Percentiles rank a stretch among this genome's conserved stretches.
Conservation (phyloP, 306 rosid species). For the Castanospermum australe region DNA sequence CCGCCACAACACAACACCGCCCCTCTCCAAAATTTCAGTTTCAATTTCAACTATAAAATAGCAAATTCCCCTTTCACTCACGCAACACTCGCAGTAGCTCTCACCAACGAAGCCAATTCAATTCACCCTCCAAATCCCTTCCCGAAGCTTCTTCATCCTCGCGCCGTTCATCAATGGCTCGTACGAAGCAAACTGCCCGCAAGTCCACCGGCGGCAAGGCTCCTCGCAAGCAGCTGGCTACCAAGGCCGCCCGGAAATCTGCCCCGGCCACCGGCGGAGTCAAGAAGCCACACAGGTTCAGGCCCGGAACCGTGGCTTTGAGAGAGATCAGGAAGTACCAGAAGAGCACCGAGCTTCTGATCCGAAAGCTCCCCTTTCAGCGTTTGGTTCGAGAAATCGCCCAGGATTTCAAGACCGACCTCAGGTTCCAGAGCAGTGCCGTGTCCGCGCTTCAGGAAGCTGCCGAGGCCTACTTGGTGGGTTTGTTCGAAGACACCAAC, state of each 20-base stretch:
- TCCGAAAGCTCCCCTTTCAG: slow-evolving; percentile 40
- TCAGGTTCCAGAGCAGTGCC: slow-evolving; percentile 45
- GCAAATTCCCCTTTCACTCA: not conserved
- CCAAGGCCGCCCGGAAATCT: slow-evolving; percentile 40
- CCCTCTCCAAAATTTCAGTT: slow-evolving; percentile 7
- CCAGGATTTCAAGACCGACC: slow-evolving; percentile 45
- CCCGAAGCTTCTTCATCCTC: not conserved
- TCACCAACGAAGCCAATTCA: no score
- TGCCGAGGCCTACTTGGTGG: slow-evolving; percentile 37
- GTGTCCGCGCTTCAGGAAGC: slow-evolving; percentile 43
- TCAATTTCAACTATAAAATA: slow-evolving; percentile 3
- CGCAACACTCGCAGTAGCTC: no score
- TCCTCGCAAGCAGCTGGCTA: slow-evolving; percentile 44
- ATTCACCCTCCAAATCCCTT: not conserved
- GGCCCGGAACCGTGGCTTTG: slow-evolving; percentile 40
- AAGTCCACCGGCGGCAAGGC: slow-evolving; percentile 46
- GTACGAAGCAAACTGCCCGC: slow-evolving; percentile 45
- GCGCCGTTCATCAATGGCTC: slow-evolving; percentile 28
- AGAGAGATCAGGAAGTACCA: slow-evolving; percentile 54
- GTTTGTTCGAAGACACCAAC: slow-evolving; percentile 41
- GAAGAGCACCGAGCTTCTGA: slow-evolving; percentile 41
- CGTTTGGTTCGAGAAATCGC: slow-evolving; percentile 49
- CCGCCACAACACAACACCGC: not conserved
- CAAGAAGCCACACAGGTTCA: slow-evolving; percentile 47
- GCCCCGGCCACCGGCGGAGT: slow-evolving; percentile 51